These are phyloP conservation scores for Talaromyces albobiverticillius DNA, from an alignment of 2,329 filamentous ascomycete genomes.

Conservation along the genomic window DNA sequence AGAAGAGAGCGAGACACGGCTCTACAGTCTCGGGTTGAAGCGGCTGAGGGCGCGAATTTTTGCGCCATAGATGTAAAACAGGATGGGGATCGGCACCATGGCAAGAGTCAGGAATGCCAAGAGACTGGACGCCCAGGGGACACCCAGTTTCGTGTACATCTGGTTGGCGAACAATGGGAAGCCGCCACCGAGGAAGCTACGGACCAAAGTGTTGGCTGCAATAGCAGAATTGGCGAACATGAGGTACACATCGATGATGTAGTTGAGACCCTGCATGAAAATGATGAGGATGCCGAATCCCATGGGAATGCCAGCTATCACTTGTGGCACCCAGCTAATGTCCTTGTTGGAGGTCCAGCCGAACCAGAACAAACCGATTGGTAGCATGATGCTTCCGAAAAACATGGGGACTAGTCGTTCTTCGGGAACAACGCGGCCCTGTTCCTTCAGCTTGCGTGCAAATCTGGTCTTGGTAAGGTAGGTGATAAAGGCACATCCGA, in stretches of 20 bases:
- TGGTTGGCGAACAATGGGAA: slow-evolving; percentile 36
- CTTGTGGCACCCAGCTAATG: slow-evolving; percentile 47
- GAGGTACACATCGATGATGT: slow-evolving; percentile 42
- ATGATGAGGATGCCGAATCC: slow-evolving; percentile 44
- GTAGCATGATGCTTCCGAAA: slow-evolving; percentile 41
- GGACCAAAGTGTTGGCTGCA: slow-evolving; percentile 36
- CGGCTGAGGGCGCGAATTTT: slow-evolving; percentile 43
- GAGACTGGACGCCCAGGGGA: slow-evolving; percentile 39
- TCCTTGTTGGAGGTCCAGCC: slow-evolving; percentile 45
- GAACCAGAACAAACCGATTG: slow-evolving; percentile 50
- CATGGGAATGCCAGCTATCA: slow-evolving; percentile 43
- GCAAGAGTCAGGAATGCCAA: slow-evolving; percentile 37
- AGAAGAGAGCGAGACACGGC: neutral
- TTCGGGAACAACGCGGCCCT: slow-evolving; percentile 35
- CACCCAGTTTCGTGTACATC: slow-evolving; percentile 38
- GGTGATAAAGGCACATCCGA: slow-evolving; percentile 29
- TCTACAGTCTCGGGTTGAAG: slow-evolving; percentile 26
- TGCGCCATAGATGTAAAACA: slow-evolving; percentile 49
- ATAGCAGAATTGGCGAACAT: slow-evolving; percentile 40
- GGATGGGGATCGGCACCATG: slow-evolving; percentile 47
- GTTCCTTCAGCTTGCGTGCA: slow-evolving; percentile 18
- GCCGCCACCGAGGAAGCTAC: slow-evolving; percentile 32
- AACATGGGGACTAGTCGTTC: slow-evolving; percentile 48
- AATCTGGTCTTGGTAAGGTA: slow-evolving; percentile 31
- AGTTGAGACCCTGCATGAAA: slow-evolving; percentile 44